phyloP scores from a whole-genome alignment of 2,329 filamentous ascomycete genomes.

The Hypoxylon sp. region DNA sequence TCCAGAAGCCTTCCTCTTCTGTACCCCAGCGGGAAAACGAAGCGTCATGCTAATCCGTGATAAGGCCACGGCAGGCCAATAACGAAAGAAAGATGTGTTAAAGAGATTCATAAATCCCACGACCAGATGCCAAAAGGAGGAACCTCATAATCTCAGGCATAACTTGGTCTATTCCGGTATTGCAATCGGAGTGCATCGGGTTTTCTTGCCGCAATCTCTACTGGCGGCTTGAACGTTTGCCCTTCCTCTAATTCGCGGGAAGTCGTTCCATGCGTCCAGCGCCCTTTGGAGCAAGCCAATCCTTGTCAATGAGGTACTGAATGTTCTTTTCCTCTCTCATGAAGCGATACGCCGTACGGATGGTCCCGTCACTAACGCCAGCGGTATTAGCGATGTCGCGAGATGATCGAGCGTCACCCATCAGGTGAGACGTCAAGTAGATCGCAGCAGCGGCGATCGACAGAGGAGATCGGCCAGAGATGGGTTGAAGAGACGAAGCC shows the following conservation, averaged over 20 bases:
- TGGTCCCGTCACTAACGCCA: constrained; percentile 94
- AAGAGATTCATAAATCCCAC: constrained; percentile 1
- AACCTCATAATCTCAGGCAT: neutral
- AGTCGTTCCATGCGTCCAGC: constrained; percentile 76
- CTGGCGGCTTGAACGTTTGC: too few relatives aligned
- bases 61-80: neutral
- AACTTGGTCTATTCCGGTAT: neutral
- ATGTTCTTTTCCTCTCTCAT: too few relatives aligned
- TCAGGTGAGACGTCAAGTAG: constrained; percentile 91
- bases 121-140: neutral
- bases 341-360: constrained; percentile 93
- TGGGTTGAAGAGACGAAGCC: constrained; percentile 78
- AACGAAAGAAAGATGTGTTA: neutral
- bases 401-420: constrained; percentile 80
- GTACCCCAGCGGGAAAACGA: neutral
- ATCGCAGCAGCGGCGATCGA: constrained; percentile 96
- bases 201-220: neutral
- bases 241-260: constrained; percentile 61
- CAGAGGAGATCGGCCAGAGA: constrained; percentile 91
- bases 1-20: neutral
- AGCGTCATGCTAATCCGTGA: neutral
- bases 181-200: neutral
- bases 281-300: constrained; percentile 74
- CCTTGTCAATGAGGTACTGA: constrained; percentile 81
- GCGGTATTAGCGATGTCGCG: constrained; percentile 87